Evolutionary conservation across 768 basidiomycete species (phyloP).

Genomic region (Leccinum broughii): DNA sequence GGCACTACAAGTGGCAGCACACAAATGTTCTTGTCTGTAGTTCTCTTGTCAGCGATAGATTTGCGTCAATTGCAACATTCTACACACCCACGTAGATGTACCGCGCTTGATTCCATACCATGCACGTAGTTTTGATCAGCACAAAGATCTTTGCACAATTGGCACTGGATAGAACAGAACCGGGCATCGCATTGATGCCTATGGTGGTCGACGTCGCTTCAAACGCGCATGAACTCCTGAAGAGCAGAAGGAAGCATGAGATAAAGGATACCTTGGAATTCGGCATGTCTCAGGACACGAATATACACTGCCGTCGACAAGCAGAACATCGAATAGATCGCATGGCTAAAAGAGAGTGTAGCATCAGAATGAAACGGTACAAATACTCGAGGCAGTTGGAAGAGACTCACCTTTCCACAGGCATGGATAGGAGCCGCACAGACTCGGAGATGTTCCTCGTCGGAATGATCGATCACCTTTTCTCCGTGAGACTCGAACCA

Average conservation of each 20-base stretch:
- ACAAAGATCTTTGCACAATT: slow-evolving; percentile 40
- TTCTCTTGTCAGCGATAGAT: not conserved
- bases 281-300: slow-evolving; percentile 45
- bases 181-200: slow-evolving; percentile 51
- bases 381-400: no score
- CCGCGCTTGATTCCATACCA: slow-evolving; percentile 37
- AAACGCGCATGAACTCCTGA: not conserved
- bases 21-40: slow-evolving; percentile 53
- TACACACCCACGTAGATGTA: slow-evolving; percentile 60
- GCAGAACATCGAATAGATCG: slow-evolving; percentile 32
- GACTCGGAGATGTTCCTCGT: slow-evolving; percentile 42
- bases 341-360: slow-evolving; percentile 36
- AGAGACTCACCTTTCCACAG: slow-evolving; percentile 49
- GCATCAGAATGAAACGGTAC: not conserved
- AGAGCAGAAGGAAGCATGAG: not conserved
- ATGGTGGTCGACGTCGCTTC: slow-evolving; percentile 46
- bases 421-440: slow-evolving; percentile 55
- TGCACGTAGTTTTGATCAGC: slow-evolving; percentile 49
- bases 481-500: not conserved
- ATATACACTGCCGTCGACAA: slow-evolving; percentile 34
- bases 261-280: slow-evolving; percentile 39
- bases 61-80: not conserved
- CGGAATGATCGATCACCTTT: slow-evolving; percentile 49
- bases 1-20: slow-evolving; percentile 34
- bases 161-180: slow-evolving; percentile 54